Evolutionary conservation across 495 filamentous ascomycete genomes (phyloP), one percentile per base, ranked within the genome.

Genomic region (Podospora bellae-mahoneyi): DNA sequence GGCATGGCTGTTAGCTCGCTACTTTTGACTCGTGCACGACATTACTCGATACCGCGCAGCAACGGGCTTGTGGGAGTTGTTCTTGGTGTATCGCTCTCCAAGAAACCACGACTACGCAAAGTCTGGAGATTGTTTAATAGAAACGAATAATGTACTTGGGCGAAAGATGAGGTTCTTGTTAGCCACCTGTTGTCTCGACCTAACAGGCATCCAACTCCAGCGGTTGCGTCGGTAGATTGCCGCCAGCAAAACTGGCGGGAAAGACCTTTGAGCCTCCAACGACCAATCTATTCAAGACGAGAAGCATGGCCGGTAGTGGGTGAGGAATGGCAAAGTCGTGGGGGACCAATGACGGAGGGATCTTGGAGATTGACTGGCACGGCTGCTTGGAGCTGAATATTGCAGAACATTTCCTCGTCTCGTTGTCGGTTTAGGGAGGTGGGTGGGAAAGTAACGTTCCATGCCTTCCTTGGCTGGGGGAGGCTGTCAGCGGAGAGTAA

Each of bases 381-480:
- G 9, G 39, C 39, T 16, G 5, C 13, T 48, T 48, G 39, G 13
- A 48, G 39, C 10, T 48, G 6, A 48, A 48, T 13, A 48, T 13
- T 48, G 39, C 39, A 48, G 15, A 48, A 48, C 34, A 39, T 39
- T 39, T 5, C 34, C 34, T 39, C 10, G 34, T 39, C 34, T 39
- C 10, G 10, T 39, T 10, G 34, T 39, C 34, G 34, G 34, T 39
- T 39, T 39, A 10, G 5, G 34, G 34, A 48, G 39, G 39, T 6
- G 9, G 39, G 30, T 32, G 30, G 56, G 56, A 61, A 63, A 28
- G 61, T 63, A 63, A 63, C 61, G 61, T 61, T 61, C 26, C 59
- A 5, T 23, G 23, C 23, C 23, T 23, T 23, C 23, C 23, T 61
- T 61, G 23, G 59, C 59, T 61, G 23, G 9, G 15, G 9, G 9